A percentile compares a stretch with the other conserved stretches of the same genome.
Conservation (phyloP, 2,329 filamentous ascomycete genomes). For the Microascus cirrosus region DNA sequence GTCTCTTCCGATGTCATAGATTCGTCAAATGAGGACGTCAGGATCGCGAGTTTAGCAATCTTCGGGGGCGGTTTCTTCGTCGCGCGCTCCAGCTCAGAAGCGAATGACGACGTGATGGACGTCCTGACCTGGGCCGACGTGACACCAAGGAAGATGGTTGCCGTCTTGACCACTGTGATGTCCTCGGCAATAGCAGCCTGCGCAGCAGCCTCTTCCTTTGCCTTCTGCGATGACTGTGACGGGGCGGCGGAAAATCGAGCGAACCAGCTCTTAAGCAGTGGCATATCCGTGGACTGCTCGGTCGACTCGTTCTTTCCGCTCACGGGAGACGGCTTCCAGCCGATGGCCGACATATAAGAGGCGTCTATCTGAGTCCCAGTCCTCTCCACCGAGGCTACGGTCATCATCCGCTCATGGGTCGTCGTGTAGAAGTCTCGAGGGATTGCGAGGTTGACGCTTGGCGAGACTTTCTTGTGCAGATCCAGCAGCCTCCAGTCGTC, state of each 20-base stretch:
- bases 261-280: conserved; percentile 69
- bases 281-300: conserved; percentile 34
- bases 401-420: conserved; percentile 85
- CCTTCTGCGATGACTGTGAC: conserved; percentile 42
- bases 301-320: conserved; percentile 33
- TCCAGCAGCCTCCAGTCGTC: conserved; percentile 75
- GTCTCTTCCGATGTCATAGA: conserved; percentile 53
- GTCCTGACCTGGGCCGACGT: conserved; percentile 77
- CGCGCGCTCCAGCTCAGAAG: conserved; percentile 80
- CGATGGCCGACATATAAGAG: conserved; percentile 75
- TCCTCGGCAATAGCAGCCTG: conserved; percentile 59
- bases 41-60: conserved; percentile 69
- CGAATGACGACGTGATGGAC: conserved; percentile 59
- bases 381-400: conserved; percentile 65
- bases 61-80: conserved; percentile 96
- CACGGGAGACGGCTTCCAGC: conserved; percentile 56
- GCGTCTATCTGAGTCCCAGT: conserved; percentile 90
- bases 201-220: conserved; percentile 48
- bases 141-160: conserved; percentile 79
- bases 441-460: conserved; percentile 59
- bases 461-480: conserved; percentile 76
- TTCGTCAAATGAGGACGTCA: conserved; percentile 88
- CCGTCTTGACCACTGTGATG: conserved; percentile 56
- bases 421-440: conserved; percentile 70
- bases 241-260: conserved; percentile 56